Evolutionary conservation across 768 basidiomycete genomes (phyloP).

Genomic region (Tylopilus plumbeoviolaceoides): DNA sequence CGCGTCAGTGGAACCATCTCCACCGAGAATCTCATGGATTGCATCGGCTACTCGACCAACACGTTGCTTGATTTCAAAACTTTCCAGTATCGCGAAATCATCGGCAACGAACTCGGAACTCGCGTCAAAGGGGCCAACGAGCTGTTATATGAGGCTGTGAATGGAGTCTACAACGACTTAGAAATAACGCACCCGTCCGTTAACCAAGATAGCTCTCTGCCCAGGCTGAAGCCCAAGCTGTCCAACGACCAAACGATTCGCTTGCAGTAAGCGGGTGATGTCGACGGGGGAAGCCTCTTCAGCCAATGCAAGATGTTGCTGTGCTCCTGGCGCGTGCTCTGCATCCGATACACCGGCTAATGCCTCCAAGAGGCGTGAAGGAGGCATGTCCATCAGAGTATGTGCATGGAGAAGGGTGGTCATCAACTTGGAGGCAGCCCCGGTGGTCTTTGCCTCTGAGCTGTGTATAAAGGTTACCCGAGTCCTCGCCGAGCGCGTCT

Average conservation of each 20-base stretch:
- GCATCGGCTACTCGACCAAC: conserved; percentile 66
- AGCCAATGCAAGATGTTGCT: conserved; percentile 37
- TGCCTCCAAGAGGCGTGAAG: conserved; percentile 15
- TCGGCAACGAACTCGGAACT: conserved; percentile 53
- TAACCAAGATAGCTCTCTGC: conserved; percentile 63
- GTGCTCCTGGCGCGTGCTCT: conserved; percentile 20
- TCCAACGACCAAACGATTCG: conserved; percentile 46
- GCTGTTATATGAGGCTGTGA: conserved; percentile 36
- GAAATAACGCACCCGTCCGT: conserved; percentile 67
- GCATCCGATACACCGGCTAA: conserved; percentile 10
- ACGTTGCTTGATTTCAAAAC: conserved; percentile 72
- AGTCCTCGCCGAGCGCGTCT: conserved; percentile 45
- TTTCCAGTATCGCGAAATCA: conserved; percentile 71
- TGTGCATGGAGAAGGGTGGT: conserved; percentile 45
- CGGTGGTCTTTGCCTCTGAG: conserved; percentile 33
- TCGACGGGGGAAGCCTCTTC: conserved; percentile 27
- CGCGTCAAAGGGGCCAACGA: conserved; percentile 66
- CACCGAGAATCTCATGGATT: conserved; percentile 49
- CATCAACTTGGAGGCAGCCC: conserved; percentile 41
- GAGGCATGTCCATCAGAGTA: conserved; percentile 31
- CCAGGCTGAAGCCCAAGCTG: conserved; percentile 57
- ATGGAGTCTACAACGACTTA: background rate
- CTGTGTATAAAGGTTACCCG: conserved; percentile 81
- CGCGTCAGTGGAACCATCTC: conserved; percentile 37
- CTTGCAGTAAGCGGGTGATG: conserved; percentile 36